Evolutionary conservation across 495 filamentous ascomycete genomes (phyloP).

Genomic region (Evernia prunastri): DNA sequence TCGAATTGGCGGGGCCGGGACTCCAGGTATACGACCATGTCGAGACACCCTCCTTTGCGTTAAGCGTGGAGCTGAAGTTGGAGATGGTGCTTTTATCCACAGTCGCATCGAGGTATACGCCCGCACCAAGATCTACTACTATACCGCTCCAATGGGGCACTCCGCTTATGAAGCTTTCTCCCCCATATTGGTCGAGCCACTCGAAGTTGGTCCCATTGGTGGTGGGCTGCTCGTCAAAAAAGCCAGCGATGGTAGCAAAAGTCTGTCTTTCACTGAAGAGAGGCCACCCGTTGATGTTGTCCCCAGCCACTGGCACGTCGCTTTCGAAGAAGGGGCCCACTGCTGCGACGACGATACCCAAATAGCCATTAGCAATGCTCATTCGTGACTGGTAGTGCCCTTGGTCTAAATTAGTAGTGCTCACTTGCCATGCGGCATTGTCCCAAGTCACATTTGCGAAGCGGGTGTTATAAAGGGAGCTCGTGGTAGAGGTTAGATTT

Average conservation of each 20-base stretch:
- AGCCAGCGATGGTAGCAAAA: slow-evolving; percentile 69
- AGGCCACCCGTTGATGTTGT: slow-evolving; percentile 68
- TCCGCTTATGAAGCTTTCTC: slow-evolving; percentile 66
- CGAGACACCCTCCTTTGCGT: slow-evolving; percentile 56
- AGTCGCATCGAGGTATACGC: slow-evolving; percentile 52
- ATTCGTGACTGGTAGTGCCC: slow-evolving; percentile 59
- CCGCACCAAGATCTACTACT: slow-evolving; percentile 50
- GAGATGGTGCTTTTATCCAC: slow-evolving; percentile 54
- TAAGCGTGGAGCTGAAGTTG: slow-evolving; percentile 54
- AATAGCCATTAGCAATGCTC: slow-evolving; percentile 57
- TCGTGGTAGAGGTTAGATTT: slow-evolving; percentile 5
- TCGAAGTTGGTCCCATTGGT: slow-evolving; percentile 62
- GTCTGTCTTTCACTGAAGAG: slow-evolving; percentile 60
- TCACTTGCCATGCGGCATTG: slow-evolving; percentile 54
- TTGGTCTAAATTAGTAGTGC: slow-evolving; percentile 48
- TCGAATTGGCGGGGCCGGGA: slow-evolving; percentile 47
- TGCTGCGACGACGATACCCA: slow-evolving; percentile 56
- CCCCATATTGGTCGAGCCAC: slow-evolving; percentile 66
- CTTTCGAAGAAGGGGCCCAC: slow-evolving; percentile 65
- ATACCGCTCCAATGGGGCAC: slow-evolving; percentile 65
- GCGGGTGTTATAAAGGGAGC: slow-evolving; percentile 39
- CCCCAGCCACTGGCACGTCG: slow-evolving; percentile 44
- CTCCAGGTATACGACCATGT: slow-evolving; percentile 64
- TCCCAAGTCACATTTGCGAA: slow-evolving; percentile 56
- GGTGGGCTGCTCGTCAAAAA: slow-evolving; percentile 58